Evolutionary conservation across 176 grass and related monocot species (phyloP).

Genomic region (Echinochloa phyllopogon): DNA sequence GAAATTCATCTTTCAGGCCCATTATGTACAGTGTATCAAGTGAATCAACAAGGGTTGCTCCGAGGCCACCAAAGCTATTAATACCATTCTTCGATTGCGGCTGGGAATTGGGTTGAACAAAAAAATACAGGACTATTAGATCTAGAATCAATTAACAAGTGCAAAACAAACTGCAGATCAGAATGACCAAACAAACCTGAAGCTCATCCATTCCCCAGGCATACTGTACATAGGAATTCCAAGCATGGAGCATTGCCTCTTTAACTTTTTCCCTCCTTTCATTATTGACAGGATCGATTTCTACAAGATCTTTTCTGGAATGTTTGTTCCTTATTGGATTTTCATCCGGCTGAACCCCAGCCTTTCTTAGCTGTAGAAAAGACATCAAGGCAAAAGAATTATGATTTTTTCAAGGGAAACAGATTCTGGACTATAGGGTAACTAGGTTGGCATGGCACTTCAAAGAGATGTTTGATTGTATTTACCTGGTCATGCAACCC

Average conservation of each 20-base stretch:
- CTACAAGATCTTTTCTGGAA: constrained; percentile 44
- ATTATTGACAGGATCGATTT: constrained; percentile 76
- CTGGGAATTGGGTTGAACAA: constrained; percentile 49
- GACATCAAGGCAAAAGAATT: neutral
- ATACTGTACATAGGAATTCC: constrained; percentile 95
- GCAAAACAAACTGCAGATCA: constrained; percentile 37
- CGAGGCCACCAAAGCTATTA: constrained; percentile 98
- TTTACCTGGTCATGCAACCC: constrained; percentile 89
- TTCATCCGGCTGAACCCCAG: constrained; percentile 53
- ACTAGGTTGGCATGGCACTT: constrained; percentile 15
- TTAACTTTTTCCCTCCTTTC: constrained; percentile 95
- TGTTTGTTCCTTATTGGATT: constrained; percentile 45
- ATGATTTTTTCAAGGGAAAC: constrained; percentile 7
- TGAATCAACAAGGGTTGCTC: constrained; percentile 93
- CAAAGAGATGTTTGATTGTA: constrained; percentile 18
- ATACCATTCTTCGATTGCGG: constrained; percentile 91
- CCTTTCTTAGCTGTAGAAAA: constrained; percentile 80
- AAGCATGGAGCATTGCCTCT: constrained; percentile 93
- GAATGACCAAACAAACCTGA: constrained; percentile 69
- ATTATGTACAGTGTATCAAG: constrained; percentile 98
- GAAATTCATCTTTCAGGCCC: constrained; percentile 96
- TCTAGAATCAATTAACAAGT: constrained; percentile 33
- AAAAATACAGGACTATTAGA: constrained; percentile 33
- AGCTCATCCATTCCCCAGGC: constrained; percentile 97
- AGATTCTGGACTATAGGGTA: neutral